Conservation (phyloP, 1,139 yeast genomes). For the Kurtzmaniella natalensis region DNA sequence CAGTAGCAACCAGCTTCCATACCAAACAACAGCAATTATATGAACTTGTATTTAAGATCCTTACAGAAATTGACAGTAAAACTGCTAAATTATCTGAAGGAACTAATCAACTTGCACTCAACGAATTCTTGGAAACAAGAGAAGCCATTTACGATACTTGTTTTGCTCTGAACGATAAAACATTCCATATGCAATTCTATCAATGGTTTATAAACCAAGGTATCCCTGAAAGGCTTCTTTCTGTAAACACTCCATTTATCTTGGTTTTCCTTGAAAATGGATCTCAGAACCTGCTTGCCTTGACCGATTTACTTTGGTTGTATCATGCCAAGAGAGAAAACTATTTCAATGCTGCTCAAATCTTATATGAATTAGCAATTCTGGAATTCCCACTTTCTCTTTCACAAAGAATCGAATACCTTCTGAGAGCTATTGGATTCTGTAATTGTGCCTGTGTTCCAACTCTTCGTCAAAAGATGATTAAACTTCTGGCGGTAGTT, state of each 20-base stretch:
- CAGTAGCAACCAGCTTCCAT: conserved; percentile 16
- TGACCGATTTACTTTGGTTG: conserved; percentile 84
- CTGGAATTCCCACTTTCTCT: conserved; percentile 69
- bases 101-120: conserved; percentile 40
- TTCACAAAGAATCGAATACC: conserved; percentile 75
- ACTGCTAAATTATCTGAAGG: conserved; percentile 52
- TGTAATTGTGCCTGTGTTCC: conserved; percentile 85
- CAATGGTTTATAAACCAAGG: conserved; percentile 88
- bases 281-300: conserved; percentile 59
- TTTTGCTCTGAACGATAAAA: conserved; percentile 68
- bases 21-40: conserved; percentile 55
- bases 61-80: conserved; percentile 66
- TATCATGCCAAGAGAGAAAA: conserved; percentile 82
- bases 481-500: conserved; percentile 62
- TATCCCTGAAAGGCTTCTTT: conserved; percentile 69
- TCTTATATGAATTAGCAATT: conserved; percentile 67
- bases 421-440: conserved; percentile 91
- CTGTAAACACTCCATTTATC: conserved; percentile 76
- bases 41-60: conserved; percentile 66
- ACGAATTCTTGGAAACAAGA: conserved; percentile 57
- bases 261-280: conserved; percentile 74
- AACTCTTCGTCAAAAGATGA: conserved; percentile 69
- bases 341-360: conserved; percentile 78
- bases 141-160: conserved; percentile 74
- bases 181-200: conserved; percentile 86